Evolutionary conservation across 2,329 filamentous ascomycete genomes (phyloP).

Genomic region (Cercospora beticola): DNA sequence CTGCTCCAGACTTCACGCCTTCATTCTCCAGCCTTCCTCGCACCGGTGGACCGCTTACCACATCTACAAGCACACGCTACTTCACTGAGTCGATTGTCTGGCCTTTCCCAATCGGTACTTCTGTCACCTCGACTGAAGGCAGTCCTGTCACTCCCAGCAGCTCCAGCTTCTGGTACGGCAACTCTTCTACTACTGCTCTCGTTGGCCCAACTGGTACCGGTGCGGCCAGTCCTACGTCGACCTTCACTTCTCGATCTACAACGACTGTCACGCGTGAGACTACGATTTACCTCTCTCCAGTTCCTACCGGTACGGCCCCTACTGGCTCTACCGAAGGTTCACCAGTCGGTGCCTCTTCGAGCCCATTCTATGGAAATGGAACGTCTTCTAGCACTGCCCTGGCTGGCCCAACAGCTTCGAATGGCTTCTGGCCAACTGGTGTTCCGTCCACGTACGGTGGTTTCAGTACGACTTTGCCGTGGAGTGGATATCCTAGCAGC

Average conservation of each 20-base stretch:
- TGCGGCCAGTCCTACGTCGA: not conserved
- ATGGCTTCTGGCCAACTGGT: not conserved
- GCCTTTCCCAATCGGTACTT: not conserved
- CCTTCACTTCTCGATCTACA: not conserved
- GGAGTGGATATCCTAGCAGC: not conserved
- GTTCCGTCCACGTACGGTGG: not conserved
- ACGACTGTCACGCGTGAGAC: not conserved
- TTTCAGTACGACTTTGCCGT: not conserved
- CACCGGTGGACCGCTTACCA: not conserved
- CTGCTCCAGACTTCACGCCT: constrained; percentile 7
- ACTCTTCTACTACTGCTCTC: not conserved
- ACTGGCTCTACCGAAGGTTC: not conserved
- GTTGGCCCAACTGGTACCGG: not conserved
- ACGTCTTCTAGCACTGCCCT: not conserved
- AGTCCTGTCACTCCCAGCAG: not conserved
- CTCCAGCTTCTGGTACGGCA: constrained; percentile 1
- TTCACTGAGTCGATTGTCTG: not conserved
- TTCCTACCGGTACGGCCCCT: not conserved
- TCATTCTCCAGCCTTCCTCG: not conserved
- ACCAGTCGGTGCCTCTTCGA: not conserved
- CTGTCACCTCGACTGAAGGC: not conserved
- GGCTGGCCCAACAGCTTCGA: not conserved
- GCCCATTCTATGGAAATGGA: not conserved
- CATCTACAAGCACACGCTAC: constrained; percentile 5
- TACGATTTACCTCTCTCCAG: not conserved